Percentiles rank a stretch among this genome's conserved stretches.
Evolutionary conservation across 352 stramenopile genomes (phyloP).

Genomic region (Elongisporangium undulatum): DNA sequence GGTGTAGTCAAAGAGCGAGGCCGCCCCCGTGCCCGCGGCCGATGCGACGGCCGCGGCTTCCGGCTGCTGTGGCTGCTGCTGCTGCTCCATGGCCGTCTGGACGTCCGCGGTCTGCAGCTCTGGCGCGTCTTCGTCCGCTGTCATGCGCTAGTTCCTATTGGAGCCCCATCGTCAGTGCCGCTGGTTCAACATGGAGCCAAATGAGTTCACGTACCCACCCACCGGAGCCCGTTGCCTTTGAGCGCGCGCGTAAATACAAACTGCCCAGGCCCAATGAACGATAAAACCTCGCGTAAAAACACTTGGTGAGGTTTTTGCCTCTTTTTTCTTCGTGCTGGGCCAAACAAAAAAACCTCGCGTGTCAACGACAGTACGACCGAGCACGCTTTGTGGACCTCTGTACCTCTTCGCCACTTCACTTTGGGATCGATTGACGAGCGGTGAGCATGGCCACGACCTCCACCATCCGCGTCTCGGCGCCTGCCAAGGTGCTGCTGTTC

Average conservation of each 20-base stretch:
- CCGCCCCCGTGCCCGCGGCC: constrained; percentile 8
- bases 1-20: constrained; percentile 37
- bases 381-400: too few species aligned
- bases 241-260: background rate
- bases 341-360: background rate
- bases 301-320: constrained; percentile 3
- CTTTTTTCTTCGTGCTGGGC: constrained; percentile 2
- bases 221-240: background rate
- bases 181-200: background rate
- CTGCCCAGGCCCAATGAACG: background rate
- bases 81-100: background rate
- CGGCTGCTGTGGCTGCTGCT: background rate
- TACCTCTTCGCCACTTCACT: background rate
- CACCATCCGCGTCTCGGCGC: constrained; percentile 62
- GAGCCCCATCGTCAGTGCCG: background rate
- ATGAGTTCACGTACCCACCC: background rate
- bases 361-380: background rate
- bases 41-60: background rate
- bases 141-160: background rate
- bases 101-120: background rate
- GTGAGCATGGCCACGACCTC: constrained; percentile 3
- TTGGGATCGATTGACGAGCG: background rate
- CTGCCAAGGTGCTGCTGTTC: constrained; percentile 88
- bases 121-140: background rate
- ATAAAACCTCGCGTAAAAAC: constrained; percentile 21